These are phyloP conservation scores for Phoma sp. DNA, from an alignment of 2,329 filamentous ascomycete genomes.

Conservation along the genomic window DNA sequence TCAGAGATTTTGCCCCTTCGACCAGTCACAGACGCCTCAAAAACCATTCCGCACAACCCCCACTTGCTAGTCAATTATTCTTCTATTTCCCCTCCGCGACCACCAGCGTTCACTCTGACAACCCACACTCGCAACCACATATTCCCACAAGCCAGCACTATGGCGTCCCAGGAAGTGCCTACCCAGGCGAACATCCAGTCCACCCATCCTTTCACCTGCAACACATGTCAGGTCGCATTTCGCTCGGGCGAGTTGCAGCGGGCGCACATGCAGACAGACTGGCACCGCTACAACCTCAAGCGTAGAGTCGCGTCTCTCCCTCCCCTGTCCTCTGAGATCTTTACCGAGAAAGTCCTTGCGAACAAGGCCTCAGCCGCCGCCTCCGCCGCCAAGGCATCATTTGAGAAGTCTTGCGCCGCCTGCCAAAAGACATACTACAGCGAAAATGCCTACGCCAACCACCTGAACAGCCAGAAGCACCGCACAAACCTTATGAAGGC, in stretches of 20 bases:
- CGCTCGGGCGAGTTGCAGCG: slow-evolving; percentile 92
- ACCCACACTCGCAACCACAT: slow-evolving; percentile 5
- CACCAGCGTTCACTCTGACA: slow-evolving; percentile 11
- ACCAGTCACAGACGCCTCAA: slow-evolving; percentile 32
- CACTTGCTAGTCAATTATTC: slow-evolving; percentile 33
- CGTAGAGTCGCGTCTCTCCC: slow-evolving; percentile 89
- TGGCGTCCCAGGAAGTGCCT: slow-evolving; percentile 44
- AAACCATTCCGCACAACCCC: slow-evolving; percentile 34
- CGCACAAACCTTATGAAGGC: slow-evolving; percentile 68
- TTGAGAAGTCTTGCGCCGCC: slow-evolving; percentile 80
- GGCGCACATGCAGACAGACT: slow-evolving; percentile 96
- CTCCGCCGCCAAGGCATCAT: slow-evolving; percentile 86
- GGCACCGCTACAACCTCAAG: slow-evolving; percentile 98
- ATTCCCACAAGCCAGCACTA: slow-evolving; percentile 25
- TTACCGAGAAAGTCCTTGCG: slow-evolving; percentile 93
- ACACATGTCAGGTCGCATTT: slow-evolving; percentile 97
- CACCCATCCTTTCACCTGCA: slow-evolving; percentile 92
- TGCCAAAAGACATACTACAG: slow-evolving; percentile 96
- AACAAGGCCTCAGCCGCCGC: slow-evolving; percentile 85
- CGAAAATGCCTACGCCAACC: slow-evolving; percentile 94
- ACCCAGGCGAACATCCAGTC: slow-evolving; percentile 47
- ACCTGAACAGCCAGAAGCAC: slow-evolving; percentile 90
- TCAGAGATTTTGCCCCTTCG: slow-evolving; percentile 28
- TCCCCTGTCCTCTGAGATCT: slow-evolving; percentile 88
- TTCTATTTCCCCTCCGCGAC: slow-evolving; percentile 12